A percentile compares a stretch with the other conserved stretches of the same genome.
Evolutionary conservation across 495 filamentous ascomycete species (phyloP).

Genomic region (Daldinia grandis): DNA sequence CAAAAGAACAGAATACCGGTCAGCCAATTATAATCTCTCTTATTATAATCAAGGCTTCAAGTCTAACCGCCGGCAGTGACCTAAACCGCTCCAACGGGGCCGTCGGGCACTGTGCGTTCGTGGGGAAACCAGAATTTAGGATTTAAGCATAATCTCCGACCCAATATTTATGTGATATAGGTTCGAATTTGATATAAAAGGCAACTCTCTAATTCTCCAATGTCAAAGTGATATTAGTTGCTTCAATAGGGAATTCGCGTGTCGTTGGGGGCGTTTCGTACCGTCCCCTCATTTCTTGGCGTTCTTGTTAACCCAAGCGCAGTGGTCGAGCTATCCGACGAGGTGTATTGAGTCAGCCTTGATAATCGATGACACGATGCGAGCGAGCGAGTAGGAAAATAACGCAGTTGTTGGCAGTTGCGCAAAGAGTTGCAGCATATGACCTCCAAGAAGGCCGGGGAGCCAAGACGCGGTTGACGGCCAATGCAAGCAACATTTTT

Average conservation of each 20-base stretch:
- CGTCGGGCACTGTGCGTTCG: background rate
- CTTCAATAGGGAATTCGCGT: background rate
- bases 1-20: too few species aligned
- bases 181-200: background rate
- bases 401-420: background rate
- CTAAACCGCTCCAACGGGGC: background rate
- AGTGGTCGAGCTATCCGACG: background rate
- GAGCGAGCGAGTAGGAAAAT: background rate
- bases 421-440: background rate
- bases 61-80: background rate
- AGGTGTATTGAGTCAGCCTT: too few species aligned
- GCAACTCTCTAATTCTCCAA: background rate
- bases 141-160: slow-evolving; percentile 2
- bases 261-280: background rate
- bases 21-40: background rate
- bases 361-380: background rate
- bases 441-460: too few species aligned
- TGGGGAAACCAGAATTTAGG: background rate
- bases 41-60: background rate
- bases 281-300: background rate
- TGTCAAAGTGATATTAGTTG: background rate
- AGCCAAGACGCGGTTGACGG: too few species aligned
- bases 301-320: background rate
- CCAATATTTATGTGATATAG: background rate
- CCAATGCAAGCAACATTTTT: too few species aligned